A percentile compares a stretch with the other conserved stretches of the same genome.
phyloP scores from a whole-genome alignment of 2,329 filamentous ascomycete species.

The Pseudocercospora fijiensis region DNA sequence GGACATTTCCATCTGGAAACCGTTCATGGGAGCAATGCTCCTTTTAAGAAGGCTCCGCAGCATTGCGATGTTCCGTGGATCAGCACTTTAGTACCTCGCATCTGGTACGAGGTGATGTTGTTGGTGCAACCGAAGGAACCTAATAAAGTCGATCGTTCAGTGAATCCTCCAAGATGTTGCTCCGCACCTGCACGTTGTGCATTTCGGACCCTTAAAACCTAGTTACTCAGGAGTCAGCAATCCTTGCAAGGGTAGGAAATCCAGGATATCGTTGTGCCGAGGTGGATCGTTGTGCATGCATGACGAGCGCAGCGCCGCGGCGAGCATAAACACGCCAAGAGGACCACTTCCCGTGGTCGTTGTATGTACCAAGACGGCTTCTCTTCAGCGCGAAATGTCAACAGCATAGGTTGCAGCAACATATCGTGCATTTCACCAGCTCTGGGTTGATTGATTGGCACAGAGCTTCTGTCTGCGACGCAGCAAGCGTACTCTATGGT shows the following conservation, averaged over 20 bases:
- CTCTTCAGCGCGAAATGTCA: not conserved
- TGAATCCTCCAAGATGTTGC: too few species aligned
- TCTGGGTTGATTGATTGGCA: not conserved
- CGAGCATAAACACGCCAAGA: not conserved
- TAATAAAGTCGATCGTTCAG: too few species aligned
- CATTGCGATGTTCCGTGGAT: not conserved
- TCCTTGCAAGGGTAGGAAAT: not conserved
- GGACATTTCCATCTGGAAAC: too few species aligned
- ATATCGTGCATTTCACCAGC: not conserved
- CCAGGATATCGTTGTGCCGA: not conserved
- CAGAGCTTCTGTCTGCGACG: not conserved
- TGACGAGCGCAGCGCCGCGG: too few species aligned
- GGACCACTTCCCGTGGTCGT: not conserved
- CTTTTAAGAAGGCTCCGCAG: too few species aligned
- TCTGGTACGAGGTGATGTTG: not conserved
- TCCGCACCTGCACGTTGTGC: not conserved
- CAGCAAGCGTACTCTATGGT: not conserved
- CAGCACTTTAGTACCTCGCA: not conserved
- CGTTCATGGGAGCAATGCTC: too few species aligned
- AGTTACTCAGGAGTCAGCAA: too few species aligned
- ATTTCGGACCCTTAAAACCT: not conserved
- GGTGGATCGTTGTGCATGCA: not conserved
- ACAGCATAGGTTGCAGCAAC: not conserved
- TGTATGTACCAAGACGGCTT: not conserved
- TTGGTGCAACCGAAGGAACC: not conserved